Evolutionary conservation across 2,329 filamentous ascomycete genomes (phyloP), one percentile per base, ranked within the genome.

Genomic region (Colletotrichum horii): DNA sequence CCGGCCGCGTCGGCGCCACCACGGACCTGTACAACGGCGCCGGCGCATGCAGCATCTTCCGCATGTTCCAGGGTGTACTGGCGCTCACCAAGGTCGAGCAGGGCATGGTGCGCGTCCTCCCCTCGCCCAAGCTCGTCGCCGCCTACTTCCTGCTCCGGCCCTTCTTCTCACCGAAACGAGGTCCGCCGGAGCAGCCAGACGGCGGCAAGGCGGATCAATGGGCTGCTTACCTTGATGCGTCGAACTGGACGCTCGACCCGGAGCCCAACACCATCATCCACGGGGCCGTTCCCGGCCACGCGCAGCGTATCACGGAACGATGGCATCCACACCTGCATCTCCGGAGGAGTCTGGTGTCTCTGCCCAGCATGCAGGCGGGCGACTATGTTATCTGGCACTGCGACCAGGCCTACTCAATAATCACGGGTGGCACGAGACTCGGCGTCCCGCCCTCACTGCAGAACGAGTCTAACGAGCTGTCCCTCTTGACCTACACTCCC

Each of bases 41-140:
- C 1, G 94, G 94, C 3, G 91, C 92, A 11, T 96, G 94, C 83
- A 92, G 88, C 66, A 93, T 94, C 84, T 94, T 96, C 82, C 90
- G 94, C 66, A 94, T 95, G 89, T 94, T 94, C 80, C 94, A 96
- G 82, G 95, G 94, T 67, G 95, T 94, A 93, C 83, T 96, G 16
- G 88, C 89, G 32, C 90, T 96, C 84, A 92, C 90, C 24, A 85
- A 88, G 30, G 93, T 92, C 2, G 76, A 78, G 71, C 75, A 78
- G 68, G 76, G 86, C 69, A 87, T 87, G 81, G 86, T 87, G 77
- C 85, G 86, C 7, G 83, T 89, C 66, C 83, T 88, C 26, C 87
- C 88, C 15, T 88, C 85, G 66, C 87, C 88, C 38, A 88, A 89
- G 78, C 84, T 89, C 14, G 85, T 85, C 6, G 87, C 87, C 2